These are phyloP conservation scores for Plasmopara halstedii DNA, from an alignment of 352 stramenopile genomes.

Conservation along the genomic window DNA sequence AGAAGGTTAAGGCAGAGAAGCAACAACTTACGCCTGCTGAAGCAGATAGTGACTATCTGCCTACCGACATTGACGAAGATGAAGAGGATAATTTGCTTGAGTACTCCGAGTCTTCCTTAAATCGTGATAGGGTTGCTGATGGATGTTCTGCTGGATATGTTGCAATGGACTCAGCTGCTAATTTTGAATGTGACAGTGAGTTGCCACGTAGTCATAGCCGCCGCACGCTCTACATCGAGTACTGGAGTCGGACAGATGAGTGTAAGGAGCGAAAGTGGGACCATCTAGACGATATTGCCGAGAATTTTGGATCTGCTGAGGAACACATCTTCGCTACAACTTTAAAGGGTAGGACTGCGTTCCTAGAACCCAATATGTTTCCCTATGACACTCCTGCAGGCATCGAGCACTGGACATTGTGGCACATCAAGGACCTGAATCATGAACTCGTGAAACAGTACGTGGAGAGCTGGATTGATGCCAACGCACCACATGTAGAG, in stretches of 20 bases:
- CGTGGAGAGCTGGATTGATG: conserved; percentile 84
- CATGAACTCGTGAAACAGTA: conserved; percentile 84
- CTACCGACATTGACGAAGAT: conserved; percentile 28
- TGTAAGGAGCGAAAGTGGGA: conserved; percentile 87
- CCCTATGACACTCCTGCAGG: conserved; percentile 81
- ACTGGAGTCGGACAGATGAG: conserved; percentile 82
- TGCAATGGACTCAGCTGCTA: conserved; percentile 31
- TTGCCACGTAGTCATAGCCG: conserved; percentile 28
- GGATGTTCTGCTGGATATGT: conserved; percentile 17
- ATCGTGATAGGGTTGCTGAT: conserved; percentile 21
- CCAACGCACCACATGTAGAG: conserved; percentile 67
- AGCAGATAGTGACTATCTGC: conserved; percentile 33
- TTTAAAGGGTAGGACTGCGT: conserved; percentile 73
- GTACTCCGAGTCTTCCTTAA: neutral
- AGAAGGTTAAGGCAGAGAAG: conserved; percentile 25
- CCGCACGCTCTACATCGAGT: conserved; percentile 82
- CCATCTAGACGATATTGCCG: conserved; percentile 71
- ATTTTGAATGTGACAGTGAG: conserved; percentile 49
- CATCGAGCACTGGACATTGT: conserved; percentile 86
- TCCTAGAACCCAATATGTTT: conserved; percentile 87
- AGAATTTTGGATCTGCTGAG: conserved; percentile 68
- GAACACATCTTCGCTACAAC: conserved; percentile 81
- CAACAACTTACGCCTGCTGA: conserved; percentile 15
- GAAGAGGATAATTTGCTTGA: conserved; percentile 2
- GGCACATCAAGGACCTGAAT: conserved; percentile 67